These are phyloP conservation scores for Spathaspora passalidarum DNA, from an alignment of 805 yeast genomes.

Conservation along the genomic window DNA sequence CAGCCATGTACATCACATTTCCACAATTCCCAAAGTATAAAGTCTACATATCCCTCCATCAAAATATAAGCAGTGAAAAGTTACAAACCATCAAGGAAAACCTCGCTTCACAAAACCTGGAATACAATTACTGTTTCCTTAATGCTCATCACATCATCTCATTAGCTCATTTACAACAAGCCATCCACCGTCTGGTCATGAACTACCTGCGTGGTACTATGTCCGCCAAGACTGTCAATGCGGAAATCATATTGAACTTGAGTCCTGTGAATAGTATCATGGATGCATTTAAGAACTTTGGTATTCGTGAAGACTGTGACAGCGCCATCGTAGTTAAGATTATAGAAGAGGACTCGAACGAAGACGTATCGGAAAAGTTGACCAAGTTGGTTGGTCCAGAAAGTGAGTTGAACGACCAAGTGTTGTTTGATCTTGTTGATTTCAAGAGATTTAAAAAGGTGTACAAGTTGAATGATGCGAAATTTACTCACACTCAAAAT, in stretches of 20 bases:
- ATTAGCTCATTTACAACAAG: conserved; percentile 57
- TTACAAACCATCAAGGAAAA: conserved; percentile 41
- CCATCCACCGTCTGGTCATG: conserved; percentile 57
- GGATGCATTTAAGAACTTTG: conserved; percentile 71
- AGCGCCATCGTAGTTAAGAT: conserved; percentile 54
- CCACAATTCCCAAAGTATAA: conserved; percentile 47
- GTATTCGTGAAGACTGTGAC: conserved; percentile 50
- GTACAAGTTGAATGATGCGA: conserved; percentile 34
- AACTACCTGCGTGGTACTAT: conserved; percentile 47
- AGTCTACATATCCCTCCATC: conserved; percentile 43
- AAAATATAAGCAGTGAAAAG: conserved; percentile 38
- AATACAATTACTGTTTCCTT: conserved; percentile 62
- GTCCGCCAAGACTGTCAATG: conserved; percentile 64
- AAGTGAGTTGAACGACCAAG: conserved; percentile 21
- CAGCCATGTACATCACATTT: conserved; percentile 12
- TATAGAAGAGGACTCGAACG: conserved; percentile 12
- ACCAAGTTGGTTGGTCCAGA: conserved; percentile 8
- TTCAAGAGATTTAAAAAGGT: conserved; percentile 30
- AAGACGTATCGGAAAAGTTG: conserved; percentile 23
- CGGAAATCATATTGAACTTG: conserved; percentile 67
- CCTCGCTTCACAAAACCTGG: conserved; percentile 43
- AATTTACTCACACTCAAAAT: conserved; percentile 17
- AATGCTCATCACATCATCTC: conserved; percentile 58
- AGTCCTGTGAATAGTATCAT: conserved; percentile 69
- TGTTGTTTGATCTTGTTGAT: conserved; percentile 19